Evolutionary conservation across 2,329 filamentous ascomycete species (phyloP).

Genomic region (Fusarium tricinctum): DNA sequence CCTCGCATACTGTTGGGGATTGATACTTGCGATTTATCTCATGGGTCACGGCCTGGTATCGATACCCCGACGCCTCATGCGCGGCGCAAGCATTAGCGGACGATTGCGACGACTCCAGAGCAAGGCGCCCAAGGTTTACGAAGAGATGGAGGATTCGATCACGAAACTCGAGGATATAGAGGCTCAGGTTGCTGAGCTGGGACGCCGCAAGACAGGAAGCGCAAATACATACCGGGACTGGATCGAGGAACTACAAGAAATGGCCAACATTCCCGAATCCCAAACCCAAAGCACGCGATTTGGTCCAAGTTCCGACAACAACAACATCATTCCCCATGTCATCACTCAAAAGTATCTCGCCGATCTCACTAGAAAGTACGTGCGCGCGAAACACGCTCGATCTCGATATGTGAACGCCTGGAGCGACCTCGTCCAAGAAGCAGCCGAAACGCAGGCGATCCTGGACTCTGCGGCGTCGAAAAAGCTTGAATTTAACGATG

Average conservation of each 20-base stretch:
- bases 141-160: slow-evolving; percentile 88
- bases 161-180: slow-evolving; percentile 85
- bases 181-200: slow-evolving; percentile 82
- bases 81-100: slow-evolving; percentile 81
- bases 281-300: slow-evolving; percentile 60
- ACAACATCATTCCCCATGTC: slow-evolving; percentile 76
- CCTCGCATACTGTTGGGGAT: slow-evolving; percentile 92
- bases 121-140: slow-evolving; percentile 84
- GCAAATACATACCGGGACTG: slow-evolving; percentile 85
- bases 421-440: slow-evolving; percentile 81
- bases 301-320: slow-evolving; percentile 59
- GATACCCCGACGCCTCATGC: slow-evolving; percentile 84
- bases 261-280: slow-evolving; percentile 76
- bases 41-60: slow-evolving; percentile 98
- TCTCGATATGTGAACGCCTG: slow-evolving; percentile 88
- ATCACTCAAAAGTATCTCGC: slow-evolving; percentile 95
- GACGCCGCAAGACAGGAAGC: slow-evolving; percentile 83
- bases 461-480: slow-evolving; percentile 86
- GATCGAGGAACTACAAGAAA: slow-evolving; percentile 94
- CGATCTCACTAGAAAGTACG: slow-evolving; percentile 85
- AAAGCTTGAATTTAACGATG: slow-evolving; percentile 79
- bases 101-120: slow-evolving; percentile 81
- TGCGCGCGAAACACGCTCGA: slow-evolving; percentile 85
- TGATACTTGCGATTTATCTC: slow-evolving; percentile 92
- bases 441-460: slow-evolving; percentile 82